Evolutionary conservation across 2,329 filamentous ascomycete species (phyloP).

Genomic region (Microascus cirrosus): DNA sequence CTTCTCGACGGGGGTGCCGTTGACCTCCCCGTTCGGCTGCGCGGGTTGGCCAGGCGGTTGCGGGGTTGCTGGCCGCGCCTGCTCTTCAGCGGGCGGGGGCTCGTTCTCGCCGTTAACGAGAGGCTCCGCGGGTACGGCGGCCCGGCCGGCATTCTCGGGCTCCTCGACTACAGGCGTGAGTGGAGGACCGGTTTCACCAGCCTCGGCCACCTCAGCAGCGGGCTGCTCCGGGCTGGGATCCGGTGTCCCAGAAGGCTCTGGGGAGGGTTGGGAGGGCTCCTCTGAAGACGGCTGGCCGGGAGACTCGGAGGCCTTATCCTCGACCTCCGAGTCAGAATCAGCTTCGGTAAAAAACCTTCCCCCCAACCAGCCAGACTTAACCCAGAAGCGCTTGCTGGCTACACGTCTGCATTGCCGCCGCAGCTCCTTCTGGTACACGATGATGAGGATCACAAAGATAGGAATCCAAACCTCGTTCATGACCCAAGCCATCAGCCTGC

Average conservation of each 20-base stretch:
- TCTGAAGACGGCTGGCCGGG: not conserved
- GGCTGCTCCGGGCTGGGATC: not conserved
- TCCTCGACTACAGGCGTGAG: not conserved
- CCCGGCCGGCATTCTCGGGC: not conserved
- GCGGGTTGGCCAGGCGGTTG: not conserved
- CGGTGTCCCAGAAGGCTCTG: not conserved
- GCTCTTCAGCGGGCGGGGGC: not conserved
- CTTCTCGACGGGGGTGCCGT: not conserved
- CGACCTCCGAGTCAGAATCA: conserved; percentile 4
- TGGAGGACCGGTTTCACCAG: not conserved
- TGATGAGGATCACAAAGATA: conserved; percentile 26
- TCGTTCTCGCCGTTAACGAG: not conserved
- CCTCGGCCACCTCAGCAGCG: not conserved
- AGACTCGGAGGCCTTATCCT: not conserved
- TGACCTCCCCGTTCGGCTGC: not conserved
- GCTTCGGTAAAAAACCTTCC: not conserved
- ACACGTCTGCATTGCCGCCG: conserved; percentile 25
- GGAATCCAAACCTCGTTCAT: conserved; percentile 42
- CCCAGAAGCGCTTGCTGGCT: conserved; percentile 16
- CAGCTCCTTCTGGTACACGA: conserved; percentile 34
- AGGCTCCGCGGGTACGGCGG: not conserved
- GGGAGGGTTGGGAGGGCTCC: not conserved
- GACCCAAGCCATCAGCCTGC: conserved; percentile 42
- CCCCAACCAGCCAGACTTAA: conserved; percentile 10
- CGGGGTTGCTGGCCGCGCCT: not conserved